Evolutionary conservation across 768 basidiomycete species (phyloP), one percentile per base, ranked within the genome.

Genomic region (Saitozyma podzolica): DNA sequence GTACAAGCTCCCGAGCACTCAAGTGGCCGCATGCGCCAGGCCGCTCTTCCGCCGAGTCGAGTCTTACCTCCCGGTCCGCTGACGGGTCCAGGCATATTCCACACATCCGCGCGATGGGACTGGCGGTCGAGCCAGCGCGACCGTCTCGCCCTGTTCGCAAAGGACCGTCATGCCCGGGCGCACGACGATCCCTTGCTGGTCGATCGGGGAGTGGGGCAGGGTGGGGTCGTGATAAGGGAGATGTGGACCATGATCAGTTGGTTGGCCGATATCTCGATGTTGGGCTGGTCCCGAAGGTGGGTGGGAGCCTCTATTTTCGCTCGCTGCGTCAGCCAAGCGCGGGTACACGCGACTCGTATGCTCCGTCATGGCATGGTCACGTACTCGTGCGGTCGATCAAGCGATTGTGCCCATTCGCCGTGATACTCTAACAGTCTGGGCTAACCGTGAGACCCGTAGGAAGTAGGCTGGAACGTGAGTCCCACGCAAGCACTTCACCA

Each of bases 271-370:
- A 61, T 48, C 50, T 65, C 51, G 48, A 65, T 48, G 53, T 61
- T 6, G 58, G 63, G 14, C 40, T 65, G 16, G 47, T 65, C 3
- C 29, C 51, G 16, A 41, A 69, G 56, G 67, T 64, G 53, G 65
- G 64, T n/a, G 29, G 29, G 29, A 29, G 29, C 29, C 2, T 2
- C 29, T 29, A 2, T 29, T 29, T 29, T 5, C 29, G 29, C 29
- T 29, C 29, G 29, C 29, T 29, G 29, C 5, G 29, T 29, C 29
- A 29, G 29, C 29, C 29, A 29, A 29, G 29, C 29, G 29, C 29
- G 29, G 5, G 29, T 29, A 29, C 29, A 29, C 29, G 29, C 29
- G 29, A 29, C 29, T 29, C 29, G 29, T 29, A n/a, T n/a, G n/a
- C n/a, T n/a, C n/a, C n/a, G n/a, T n/a, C n/a, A n/a, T n/a, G n/a